Percentiles rank a stretch among this genome's conserved stretches.
Evolutionary conservation across 495 filamentous ascomycete genomes (phyloP).

Genomic region (Sordaria brevicollis): DNA sequence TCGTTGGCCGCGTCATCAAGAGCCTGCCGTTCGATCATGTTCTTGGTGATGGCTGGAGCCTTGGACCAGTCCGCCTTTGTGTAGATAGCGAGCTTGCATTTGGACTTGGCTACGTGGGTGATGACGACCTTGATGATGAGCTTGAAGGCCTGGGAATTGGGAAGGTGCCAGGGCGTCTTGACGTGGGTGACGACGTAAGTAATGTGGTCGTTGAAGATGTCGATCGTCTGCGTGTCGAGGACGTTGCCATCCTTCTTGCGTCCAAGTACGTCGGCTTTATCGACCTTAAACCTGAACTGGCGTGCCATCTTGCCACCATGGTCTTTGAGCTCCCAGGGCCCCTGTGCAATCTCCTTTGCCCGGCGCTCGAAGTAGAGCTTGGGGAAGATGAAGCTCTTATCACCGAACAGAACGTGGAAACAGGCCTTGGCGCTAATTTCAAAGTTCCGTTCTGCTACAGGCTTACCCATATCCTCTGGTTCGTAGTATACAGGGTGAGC

Average conservation of each 20-base stretch:
- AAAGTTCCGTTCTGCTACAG: conserved; percentile 64
- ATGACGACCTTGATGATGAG: conserved; percentile 88
- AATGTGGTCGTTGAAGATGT: conserved; percentile 85
- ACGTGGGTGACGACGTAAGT: conserved; percentile 90
- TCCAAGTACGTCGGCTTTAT: conserved; percentile 55
- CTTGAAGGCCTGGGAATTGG: conserved; percentile 66
- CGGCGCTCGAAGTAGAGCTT: conserved; percentile 77
- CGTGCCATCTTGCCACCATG: conserved; percentile 53
- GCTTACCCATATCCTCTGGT: conserved; percentile 64
- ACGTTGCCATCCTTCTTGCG: conserved; percentile 48
- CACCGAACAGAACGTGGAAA: conserved; percentile 92
- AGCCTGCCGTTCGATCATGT: conserved; percentile 71
- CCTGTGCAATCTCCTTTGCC: conserved; percentile 72
- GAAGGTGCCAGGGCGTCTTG: conserved; percentile 85
- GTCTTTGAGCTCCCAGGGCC: conserved; percentile 67
- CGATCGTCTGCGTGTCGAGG: conserved; percentile 79
- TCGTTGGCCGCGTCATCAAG: conserved; percentile 70
- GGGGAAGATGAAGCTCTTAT: conserved; percentile 90
- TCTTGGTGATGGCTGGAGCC: conserved; percentile 52
- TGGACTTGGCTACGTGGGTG: conserved; percentile 82
- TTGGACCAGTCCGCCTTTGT: conserved; percentile 78
- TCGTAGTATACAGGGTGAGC: conserved; percentile 71
- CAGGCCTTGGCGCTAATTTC: conserved; percentile 85
- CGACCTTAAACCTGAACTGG: conserved; percentile 72
- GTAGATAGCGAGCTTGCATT: conserved; percentile 83